Base-by-base conservation (phyloP, 2,329 filamentous ascomycete genomes). In the Nannizziopsis arthrosporioides region DNA sequence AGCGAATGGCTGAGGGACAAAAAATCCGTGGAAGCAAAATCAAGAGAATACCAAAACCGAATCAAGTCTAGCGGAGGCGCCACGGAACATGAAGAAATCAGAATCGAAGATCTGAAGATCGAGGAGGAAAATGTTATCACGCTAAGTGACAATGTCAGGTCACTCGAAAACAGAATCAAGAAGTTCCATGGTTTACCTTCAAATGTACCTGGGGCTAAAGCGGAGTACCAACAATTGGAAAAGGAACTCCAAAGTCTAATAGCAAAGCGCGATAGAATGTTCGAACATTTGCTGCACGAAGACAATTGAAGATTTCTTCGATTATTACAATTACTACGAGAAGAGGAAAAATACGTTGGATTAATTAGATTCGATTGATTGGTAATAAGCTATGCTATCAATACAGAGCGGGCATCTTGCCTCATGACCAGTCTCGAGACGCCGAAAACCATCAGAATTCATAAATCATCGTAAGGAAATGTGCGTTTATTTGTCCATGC, bases 181-280 rank as follows among this genome's bases (percentile, higher is more conserved):
- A 73, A 73, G 17, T 94, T 87, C 55, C 76, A 81, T 46, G 80
- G 82, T 5, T 64, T 94, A 51, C 84, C 88, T 1, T 80, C 80
- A 5, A 81, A 94, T 58, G 66, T 76, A 7, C 75, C 81, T 42
- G 73, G 77, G 41, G 87, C 87, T 32, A 75, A 81, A 55, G 67
- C 71, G n/a, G 80, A 85, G 61, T 72, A 94, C 22, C 82, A 84
- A 54, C 69, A 73, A 27, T 66, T 88, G 38, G 76, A 84, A 51
- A 67, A 69, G 1, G 78, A 87, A 58, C 68, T 94, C 40, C 72
- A 74, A 35, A 66, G 68, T 8, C 66, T 86, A 44, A 80, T 74
- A 22, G 72, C 72, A 54, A 73, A 74, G 55, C 75, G 88, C 47
- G 86, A 94, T 61, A 73, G 69, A 27, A 71, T 86, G 47, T 93